Percentiles rank a stretch among this genome's conserved stretches.
phyloP scores from a whole-genome alignment of 805 yeast species.

The Candida alai region DNA sequence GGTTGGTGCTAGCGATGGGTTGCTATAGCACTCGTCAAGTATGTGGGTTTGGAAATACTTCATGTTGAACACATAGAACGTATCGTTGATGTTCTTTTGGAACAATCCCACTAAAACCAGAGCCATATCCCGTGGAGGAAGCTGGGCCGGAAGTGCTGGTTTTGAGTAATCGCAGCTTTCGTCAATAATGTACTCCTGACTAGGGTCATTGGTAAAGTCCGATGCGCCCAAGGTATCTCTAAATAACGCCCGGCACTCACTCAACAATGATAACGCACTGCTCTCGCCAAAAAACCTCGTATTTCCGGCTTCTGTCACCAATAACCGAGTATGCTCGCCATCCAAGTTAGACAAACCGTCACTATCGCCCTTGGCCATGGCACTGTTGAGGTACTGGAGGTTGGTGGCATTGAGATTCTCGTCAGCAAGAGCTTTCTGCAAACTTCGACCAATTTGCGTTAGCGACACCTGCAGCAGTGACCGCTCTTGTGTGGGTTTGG shows the following conservation, averaged over 20 bases:
- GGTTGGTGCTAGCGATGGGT: conserved; percentile 20
- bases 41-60: conserved; percentile 24
- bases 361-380: conserved; percentile 9
- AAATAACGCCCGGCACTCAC: conserved; percentile 37
- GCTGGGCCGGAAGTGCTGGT: conserved; percentile 4
- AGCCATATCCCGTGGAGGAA: conserved; percentile 14
- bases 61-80: conserved; percentile 36
- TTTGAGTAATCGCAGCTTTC: conserved; percentile 20
- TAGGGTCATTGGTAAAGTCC: conserved; percentile 34
- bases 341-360: conserved; percentile 12
- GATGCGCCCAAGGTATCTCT: conserved; percentile 27
- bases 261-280: conserved; percentile 35
- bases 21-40: conserved; percentile 24
- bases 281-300: conserved; percentile 40
- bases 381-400: conserved; percentile 1
- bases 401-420: conserved; percentile 3
- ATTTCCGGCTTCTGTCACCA: conserved; percentile 31
- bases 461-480: not conserved
- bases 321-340: conserved; percentile 21
- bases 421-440: conserved; percentile 5
- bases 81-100: conserved; percentile 34
- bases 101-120: conserved; percentile 19
- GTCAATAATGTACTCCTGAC: conserved; percentile 30
- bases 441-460: conserved; percentile 3
- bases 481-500: not conserved